Evolutionary conservation across 2,329 filamentous ascomycete genomes (phyloP).

Genomic region (Xylariaceae sp.): DNA sequence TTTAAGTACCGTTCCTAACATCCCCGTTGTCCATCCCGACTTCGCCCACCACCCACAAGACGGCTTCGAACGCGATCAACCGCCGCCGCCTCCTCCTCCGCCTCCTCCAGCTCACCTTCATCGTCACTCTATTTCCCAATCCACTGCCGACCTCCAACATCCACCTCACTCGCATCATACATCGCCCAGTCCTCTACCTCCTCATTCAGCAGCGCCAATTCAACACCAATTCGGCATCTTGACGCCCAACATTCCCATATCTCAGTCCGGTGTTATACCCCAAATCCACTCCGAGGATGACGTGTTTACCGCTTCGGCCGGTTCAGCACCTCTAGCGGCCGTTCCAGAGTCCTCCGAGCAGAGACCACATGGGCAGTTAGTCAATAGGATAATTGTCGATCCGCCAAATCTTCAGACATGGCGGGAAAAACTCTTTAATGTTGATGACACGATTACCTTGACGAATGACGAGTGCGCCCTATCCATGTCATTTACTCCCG

Average conservation of each 20-base stretch:
- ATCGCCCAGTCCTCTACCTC: slow-evolving; percentile 40
- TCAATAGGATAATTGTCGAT: slow-evolving; percentile 64
- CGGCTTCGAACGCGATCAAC: slow-evolving; percentile 43
- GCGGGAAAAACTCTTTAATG: slow-evolving; percentile 75
- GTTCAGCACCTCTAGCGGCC: slow-evolving; percentile 30
- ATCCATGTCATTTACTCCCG: background rate
- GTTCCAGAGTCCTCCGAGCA: slow-evolving; percentile 45
- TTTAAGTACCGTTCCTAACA: slow-evolving; percentile 42
- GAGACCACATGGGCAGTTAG: slow-evolving; percentile 58
- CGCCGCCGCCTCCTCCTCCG: slow-evolving; percentile 36
- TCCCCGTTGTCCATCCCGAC: slow-evolving; percentile 41
- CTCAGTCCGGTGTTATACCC: slow-evolving; percentile 19
- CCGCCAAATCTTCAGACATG: slow-evolving; percentile 72
- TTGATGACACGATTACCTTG: slow-evolving; percentile 74
- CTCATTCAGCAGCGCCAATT: slow-evolving; percentile 41
- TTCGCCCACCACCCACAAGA: slow-evolving; percentile 34
- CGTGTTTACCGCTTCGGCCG: slow-evolving; percentile 36
- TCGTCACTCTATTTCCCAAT: slow-evolving; percentile 31
- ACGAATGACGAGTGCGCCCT: slow-evolving; percentile 71
- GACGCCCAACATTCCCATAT: slow-evolving; percentile 34
- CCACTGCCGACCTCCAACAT: slow-evolving; percentile 29
- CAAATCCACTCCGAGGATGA: slow-evolving; percentile 47
- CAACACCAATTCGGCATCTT: slow-evolving; percentile 55
- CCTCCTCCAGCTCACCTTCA: slow-evolving; percentile 30
- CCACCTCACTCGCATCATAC: slow-evolving; percentile 32